These are phyloP conservation scores for Cutaneotrichosporon sp. DNA, from an alignment of 1,284 basidiomycete species.

Conservation along the genomic window DNA sequence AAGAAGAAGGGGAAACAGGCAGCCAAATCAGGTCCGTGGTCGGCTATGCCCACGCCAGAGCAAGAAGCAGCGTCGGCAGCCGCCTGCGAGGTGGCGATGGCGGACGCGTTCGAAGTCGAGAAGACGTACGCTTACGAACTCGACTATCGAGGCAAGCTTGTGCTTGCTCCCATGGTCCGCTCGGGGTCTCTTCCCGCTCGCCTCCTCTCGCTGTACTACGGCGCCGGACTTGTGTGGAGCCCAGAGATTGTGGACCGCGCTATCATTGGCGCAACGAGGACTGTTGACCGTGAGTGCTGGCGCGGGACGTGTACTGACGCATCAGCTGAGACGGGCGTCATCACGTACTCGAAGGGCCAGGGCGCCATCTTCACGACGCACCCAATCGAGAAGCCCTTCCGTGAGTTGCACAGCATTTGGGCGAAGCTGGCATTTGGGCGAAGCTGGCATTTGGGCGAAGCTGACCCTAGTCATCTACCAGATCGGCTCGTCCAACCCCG, in stretches of 20 bases:
- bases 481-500: conserved; percentile 83
- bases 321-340: conserved; percentile 74
- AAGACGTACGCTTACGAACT: conserved; percentile 36
- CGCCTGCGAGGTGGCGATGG: conserved; percentile 29
- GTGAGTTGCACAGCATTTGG: conserved; percentile 20
- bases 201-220: conserved; percentile 82
- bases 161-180: conserved; percentile 92
- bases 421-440: too few relatives aligned
- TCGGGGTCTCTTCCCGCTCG: conserved; percentile 64
- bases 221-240: conserved; percentile 92
- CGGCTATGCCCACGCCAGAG: conserved; percentile 1
- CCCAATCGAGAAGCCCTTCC: conserved; percentile 85
- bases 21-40: not conserved
- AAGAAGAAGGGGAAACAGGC: conserved; percentile 6
- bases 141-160: conserved; percentile 65
- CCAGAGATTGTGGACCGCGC: conserved; percentile 97
- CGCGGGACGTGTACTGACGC: conserved; percentile 9
- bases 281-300: conserved; percentile 69
- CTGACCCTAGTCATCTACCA: conserved; percentile 55
- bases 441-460: not conserved
- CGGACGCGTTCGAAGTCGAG: conserved; percentile 27
- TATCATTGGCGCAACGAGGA: conserved; percentile 75
- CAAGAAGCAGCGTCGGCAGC: conserved; percentile 5
- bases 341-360: conserved; percentile 71
- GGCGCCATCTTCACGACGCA: conserved; percentile 87